Evolutionary conservation across 495 filamentous ascomycete species (phyloP).

Genomic region (Cairneyella variabilis): DNA sequence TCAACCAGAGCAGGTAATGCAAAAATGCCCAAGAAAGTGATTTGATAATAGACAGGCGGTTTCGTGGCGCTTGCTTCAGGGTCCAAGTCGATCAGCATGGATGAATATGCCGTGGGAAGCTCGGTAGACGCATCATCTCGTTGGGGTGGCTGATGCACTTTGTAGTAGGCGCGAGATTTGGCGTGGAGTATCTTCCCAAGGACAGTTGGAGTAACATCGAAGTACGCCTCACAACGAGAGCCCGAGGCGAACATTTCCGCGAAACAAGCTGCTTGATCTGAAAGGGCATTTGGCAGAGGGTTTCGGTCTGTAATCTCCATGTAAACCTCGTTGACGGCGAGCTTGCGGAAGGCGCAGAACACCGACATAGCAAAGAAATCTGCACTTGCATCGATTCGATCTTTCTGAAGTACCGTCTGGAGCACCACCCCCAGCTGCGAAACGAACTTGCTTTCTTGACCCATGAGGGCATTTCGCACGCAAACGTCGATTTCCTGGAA

Average conservation of each 20-base stretch:
- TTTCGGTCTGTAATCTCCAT: conserved; percentile 57
- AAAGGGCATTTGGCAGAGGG: conserved; percentile 50
- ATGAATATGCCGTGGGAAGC: conserved; percentile 35
- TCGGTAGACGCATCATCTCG: conserved; percentile 17
- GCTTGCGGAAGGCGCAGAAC: conserved; percentile 52
- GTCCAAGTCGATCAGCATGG: conserved; percentile 53
- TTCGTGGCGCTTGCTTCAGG: conserved; percentile 40
- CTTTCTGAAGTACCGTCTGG: too few relatives aligned
- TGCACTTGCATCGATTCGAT: conserved; percentile 40
- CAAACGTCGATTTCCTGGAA: conserved; percentile 43
- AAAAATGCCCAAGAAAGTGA: conserved; percentile 58
- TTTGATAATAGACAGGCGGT: conserved; percentile 46
- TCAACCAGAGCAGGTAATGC: conserved; percentile 58
- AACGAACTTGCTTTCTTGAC: conserved; percentile 26
- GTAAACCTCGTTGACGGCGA: conserved; percentile 57
- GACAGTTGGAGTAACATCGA: conserved; percentile 49
- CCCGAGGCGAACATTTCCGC: conserved; percentile 58
- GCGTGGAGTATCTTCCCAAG: conserved; percentile 54
- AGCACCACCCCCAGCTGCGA: too few relatives aligned
- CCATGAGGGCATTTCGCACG: conserved; percentile 38
- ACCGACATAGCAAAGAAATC: conserved; percentile 52
- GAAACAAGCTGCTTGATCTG: conserved; percentile 58
- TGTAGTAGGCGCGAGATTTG: conserved; percentile 48
- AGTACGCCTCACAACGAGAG: conserved; percentile 57
- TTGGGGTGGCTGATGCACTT: conserved; percentile 36